Base-by-base conservation (phyloP, 2,329 filamentous ascomycete genomes). In the Botrytis deweyae region DNA sequence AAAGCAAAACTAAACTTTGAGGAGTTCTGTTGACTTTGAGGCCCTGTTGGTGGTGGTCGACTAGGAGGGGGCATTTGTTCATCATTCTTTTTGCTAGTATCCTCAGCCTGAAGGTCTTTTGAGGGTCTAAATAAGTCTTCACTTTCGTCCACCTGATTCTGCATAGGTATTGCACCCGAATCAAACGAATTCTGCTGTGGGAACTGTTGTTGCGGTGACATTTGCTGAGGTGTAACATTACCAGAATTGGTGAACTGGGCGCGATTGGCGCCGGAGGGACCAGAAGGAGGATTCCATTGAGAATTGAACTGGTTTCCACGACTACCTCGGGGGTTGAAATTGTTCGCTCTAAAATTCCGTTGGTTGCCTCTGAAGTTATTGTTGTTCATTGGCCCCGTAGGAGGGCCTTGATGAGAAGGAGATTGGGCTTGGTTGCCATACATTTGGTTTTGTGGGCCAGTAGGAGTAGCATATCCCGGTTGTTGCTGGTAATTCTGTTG, bases 1-100 rank as follows among this genome's bases (percentile, higher is more conserved):
- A 98, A 94, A 1, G 94, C 94, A 82, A 98, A 98, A 81, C 94
- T 97, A 80, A 98, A 97, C 83, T 95, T 96, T 63, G 90, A 89
- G 67, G 81, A 81, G 70, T 78, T 79, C 72, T 81, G 78, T 62
- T 80, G 79, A 55, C 74, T 79, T 72, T 85, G 84, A 2, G 83
- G 82, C 25, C 82, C 81, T 6, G 84, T 83, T 49, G 86, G 84
- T 20, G 83, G 81, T n/a, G 80, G 84, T 73, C 88, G 87, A 73
- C 20, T 68, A 18, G 88, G 86, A 33, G 87, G 87, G 44, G 87
- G 86, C 83, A 89, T 88, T 72, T 86, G 84, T 73, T 88, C 80
- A 66, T 83, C 82, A 70, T 84, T 83, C 68, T 88, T 87, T 36
- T 86, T 82, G 66, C 82, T 83, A 76, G 79, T 86, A 78, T 93